Conservation (phyloP, 2,329 filamentous ascomycete species). For the Trichoderma koningiopsis region DNA sequence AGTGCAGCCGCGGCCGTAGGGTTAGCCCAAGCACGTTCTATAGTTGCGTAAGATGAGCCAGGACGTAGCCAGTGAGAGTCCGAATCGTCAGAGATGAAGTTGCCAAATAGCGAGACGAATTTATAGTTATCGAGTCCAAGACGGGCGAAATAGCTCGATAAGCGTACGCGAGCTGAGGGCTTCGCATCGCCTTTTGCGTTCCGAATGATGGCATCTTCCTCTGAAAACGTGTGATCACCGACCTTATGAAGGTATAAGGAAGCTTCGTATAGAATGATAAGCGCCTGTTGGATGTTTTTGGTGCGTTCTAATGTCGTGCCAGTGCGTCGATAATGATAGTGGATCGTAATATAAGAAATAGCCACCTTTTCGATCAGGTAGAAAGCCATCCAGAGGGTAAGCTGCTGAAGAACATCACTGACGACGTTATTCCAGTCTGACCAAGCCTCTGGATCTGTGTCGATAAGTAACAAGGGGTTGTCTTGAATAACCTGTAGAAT, state of each 20-base stretch:
- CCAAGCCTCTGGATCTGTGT: not conserved
- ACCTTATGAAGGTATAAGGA: not conserved
- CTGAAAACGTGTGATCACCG: not conserved
- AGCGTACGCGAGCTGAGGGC: not conserved
- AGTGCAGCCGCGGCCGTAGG: slow-evolving; percentile 34
- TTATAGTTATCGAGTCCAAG: slow-evolving; percentile 1
- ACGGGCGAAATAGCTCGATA: slow-evolving; percentile 11
- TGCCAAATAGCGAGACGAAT: not conserved
- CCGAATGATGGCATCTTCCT: slow-evolving; percentile 9
- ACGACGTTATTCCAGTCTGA: not conserved
- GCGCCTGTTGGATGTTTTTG: slow-evolving; percentile 14
- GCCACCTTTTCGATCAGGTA: slow-evolving; percentile 36
- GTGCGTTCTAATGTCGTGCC: slow-evolving; percentile 32
- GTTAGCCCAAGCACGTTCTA: slow-evolving; percentile 35
- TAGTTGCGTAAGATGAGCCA: slow-evolving; percentile 32
- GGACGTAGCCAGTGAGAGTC: slow-evolving; percentile 23
- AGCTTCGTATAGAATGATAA: slow-evolving; percentile 3
- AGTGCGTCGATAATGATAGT: slow-evolving; percentile 36
- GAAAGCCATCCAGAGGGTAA: slow-evolving; percentile 33
- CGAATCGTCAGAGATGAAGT: not conserved
- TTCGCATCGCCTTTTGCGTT: not conserved
- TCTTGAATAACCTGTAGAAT: not conserved
- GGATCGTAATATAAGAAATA: slow-evolving; percentile 36
- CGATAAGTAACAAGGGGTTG: not conserved
- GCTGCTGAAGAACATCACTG: not conserved